Base-by-base conservation (phyloP, 371 early-diverging fungal genomes). In the Actinomortierella ambigua region DNA sequence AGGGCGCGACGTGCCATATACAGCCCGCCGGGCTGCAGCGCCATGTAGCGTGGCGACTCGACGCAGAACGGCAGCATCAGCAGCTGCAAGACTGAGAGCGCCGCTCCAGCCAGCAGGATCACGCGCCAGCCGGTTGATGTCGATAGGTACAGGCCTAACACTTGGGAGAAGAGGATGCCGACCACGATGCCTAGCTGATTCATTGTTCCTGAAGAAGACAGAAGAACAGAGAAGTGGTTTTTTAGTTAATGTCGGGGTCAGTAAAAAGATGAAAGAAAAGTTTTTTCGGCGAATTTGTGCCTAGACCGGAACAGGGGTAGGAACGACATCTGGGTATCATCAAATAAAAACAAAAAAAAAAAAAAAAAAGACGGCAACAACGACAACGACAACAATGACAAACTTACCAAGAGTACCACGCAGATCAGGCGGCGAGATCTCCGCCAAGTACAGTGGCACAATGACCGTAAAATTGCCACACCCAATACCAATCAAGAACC, bases 401-500 rank as follows among this genome's bases (percentile, higher is more conserved):
- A 23, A 15, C 34, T 50, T 73, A 78, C 82, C 92, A 53, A 92
- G 84, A 22, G 86, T 79, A 1, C 98, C 98, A 6, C 95, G 84
- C 18, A 77, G 75, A 3, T 81, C 75, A 20, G 81, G 73, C 0
- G 97, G 92, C 14, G 95, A 88, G 50, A 98, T 85, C 65, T 96
- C 95, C 9, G 90, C 81, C 43, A 98, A 78, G 68, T 96, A 98
- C 47, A 89, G 78, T 9, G 98, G 96, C 0, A 93, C 91, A 24
- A 92, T 87, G 26, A 92, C 94, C 5, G 93, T 89, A 2, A 89
- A 87, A 4, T 87, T 79, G 3, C 98, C 98, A 40, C 86, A 83
- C 5, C 91, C 97, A 24, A 97, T 29, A 9, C 99, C 99, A 49
- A 86, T 82, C 17, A 97, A 26, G 64, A 96, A 85, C 24, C 99